These are phyloP conservation scores for Penicillium manginii DNA, from an alignment of 495 filamentous ascomycete species.

Conservation along the genomic window DNA sequence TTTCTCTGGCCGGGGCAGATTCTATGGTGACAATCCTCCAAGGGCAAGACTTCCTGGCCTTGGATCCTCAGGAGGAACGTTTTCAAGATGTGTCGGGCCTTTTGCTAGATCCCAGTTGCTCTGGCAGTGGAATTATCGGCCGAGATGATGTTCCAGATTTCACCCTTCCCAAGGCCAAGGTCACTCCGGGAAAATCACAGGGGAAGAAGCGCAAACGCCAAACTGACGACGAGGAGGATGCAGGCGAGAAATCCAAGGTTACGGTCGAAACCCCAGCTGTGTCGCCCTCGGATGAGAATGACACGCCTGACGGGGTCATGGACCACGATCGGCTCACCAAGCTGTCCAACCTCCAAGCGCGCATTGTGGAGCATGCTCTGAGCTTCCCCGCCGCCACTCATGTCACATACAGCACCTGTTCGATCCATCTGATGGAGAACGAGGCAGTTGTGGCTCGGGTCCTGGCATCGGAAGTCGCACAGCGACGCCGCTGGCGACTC, in stretches of 20 bases:
- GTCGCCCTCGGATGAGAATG: constrained; percentile 41
- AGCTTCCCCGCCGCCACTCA: constrained; percentile 73
- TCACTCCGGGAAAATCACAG: constrained; percentile 29
- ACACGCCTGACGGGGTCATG: constrained; percentile 29
- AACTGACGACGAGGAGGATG: constrained; percentile 28
- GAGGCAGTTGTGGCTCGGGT: constrained; percentile 78
- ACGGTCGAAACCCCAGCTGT: constrained; percentile 14
- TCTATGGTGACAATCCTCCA: constrained; percentile 63
- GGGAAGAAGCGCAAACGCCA: constrained; percentile 51
- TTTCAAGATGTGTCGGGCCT: constrained; percentile 68
- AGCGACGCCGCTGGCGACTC: constrained; percentile 73
- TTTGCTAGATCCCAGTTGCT: constrained; percentile 90
- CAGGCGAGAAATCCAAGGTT: constrained; percentile 18
- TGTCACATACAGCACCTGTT: constrained; percentile 93
- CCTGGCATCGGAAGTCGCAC: constrained; percentile 66
- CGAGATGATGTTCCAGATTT: constrained; percentile 74
- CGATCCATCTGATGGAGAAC: constrained; percentile 83
- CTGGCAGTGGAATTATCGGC: constrained; percentile 90
- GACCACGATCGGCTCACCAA: constrained; percentile 62
- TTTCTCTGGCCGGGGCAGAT: constrained; percentile 71
- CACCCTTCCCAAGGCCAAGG: constrained; percentile 41
- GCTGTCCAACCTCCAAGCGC: constrained; percentile 75
- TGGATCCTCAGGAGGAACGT: constrained; percentile 60
- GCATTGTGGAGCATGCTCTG: constrained; percentile 80
- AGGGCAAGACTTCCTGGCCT: constrained; percentile 77